Percentiles rank a stretch among this genome's conserved stretches.
phyloP scores from a whole-genome alignment of 139 green algal species.

The Ulvella scutata region DNA sequence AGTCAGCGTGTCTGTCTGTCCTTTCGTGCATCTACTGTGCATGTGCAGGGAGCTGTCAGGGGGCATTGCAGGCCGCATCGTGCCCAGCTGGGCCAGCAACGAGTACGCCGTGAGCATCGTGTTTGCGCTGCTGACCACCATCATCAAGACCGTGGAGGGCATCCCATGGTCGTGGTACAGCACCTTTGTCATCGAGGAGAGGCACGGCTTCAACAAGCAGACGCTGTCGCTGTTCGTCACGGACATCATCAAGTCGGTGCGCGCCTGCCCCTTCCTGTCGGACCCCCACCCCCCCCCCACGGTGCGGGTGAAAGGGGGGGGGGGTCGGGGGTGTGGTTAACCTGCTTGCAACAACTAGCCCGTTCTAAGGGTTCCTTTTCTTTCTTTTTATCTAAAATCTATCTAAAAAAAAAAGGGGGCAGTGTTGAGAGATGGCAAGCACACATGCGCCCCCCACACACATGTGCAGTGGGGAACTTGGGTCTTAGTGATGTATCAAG shows the following conservation, averaged over 20 bases:
- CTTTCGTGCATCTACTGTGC: neutral
- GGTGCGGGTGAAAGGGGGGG: no score
- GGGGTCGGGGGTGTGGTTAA: no score
- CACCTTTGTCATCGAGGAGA: slow-evolving; percentile 65
- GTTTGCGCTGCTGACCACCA: slow-evolving; percentile 30
- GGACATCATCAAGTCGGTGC: slow-evolving; percentile 43
- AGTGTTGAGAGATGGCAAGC: no score
- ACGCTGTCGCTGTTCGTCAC: slow-evolving; percentile 42
- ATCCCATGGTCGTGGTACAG: slow-evolving; percentile 60
- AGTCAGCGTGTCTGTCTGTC: neutral
- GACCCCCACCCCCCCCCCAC: no score
- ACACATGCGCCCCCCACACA: no score
- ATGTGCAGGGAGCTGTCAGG: neutral
- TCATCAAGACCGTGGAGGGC: slow-evolving; percentile 20
- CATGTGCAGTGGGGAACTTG: no score
- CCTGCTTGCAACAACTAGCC: no score
- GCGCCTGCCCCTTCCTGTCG: no score
- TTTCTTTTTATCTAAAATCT: no score
- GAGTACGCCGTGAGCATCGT: slow-evolving; percentile 16
- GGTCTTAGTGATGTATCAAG: no score
- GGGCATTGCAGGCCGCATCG: slow-evolving; percentile 19
- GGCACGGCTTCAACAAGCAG: slow-evolving; percentile 87
- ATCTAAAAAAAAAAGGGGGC: no score
- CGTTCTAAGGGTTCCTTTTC: no score
- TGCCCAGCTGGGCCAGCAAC: slow-evolving; percentile 5